Base-by-base conservation (phyloP, 495 filamentous ascomycete species). In the Penicillium pancosmium region DNA sequence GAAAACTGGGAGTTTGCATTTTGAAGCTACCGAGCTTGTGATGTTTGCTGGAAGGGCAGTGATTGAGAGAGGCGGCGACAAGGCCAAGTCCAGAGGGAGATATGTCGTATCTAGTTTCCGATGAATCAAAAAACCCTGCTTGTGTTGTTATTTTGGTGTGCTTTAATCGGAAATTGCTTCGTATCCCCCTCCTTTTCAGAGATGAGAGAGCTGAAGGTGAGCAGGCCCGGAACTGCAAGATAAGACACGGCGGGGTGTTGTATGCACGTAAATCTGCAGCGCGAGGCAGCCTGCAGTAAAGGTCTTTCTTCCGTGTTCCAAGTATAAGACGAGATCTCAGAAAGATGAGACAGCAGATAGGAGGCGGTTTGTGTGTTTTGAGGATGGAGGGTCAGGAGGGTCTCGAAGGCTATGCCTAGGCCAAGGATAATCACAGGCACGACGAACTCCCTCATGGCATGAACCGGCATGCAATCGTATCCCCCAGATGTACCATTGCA, bases 401-500 rank as follows among this genome's bases (percentile, higher is more conserved):
- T 9, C 27, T 31, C 27, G 27, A 31, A 31, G 27, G 1, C 27
- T 12, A 38, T 48, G 21, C 19, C 46, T 48, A 9, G 46, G 46
- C 46, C 23, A 48, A 27, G 23, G 15, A 48, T 27, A 48, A 59
- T 59, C 52, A 50, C 51, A 52, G 31, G 53, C 53, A 34, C 53
- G 46, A 47, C 27, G 25, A 65, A 16, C 51, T 31, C 36, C 40
- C 27, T 48, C 25, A 51, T 59, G n/a, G 23, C 60, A 48, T 48
- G 46, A 48, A 48, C 46, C 46, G 23, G 11, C 46, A n/a, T 48
- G 46, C 48, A 33, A 54, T 56, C 48, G 35, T 31, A 60, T 54
- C 18, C 33, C 36, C 48, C 33, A 43, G 55, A 46, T 9, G 46
- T 48, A 27, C 9, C 46, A 23, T 48, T 27, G 55, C 54, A 63